phyloP scores from a whole-genome alignment of 1,284 basidiomycete genomes.

The Pseudozyma flocculosa region DNA sequence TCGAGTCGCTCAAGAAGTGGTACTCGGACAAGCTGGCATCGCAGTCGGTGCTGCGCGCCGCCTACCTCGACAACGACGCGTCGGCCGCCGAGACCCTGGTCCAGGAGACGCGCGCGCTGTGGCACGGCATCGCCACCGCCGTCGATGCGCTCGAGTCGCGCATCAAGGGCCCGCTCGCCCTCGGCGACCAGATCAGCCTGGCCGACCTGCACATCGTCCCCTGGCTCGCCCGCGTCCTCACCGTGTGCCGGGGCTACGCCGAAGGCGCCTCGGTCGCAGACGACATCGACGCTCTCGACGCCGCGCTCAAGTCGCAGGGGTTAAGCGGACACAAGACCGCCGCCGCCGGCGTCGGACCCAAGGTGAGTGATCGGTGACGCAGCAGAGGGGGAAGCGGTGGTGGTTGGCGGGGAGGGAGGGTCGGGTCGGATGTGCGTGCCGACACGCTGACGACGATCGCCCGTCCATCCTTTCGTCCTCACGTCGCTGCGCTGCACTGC shows the following conservation, averaged over 20 bases:
- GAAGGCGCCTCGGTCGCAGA: no score
- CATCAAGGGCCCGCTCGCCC: conserved; percentile 70
- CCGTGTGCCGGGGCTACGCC: conserved; percentile 64
- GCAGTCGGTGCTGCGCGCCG: conserved; percentile 56
- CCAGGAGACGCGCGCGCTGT: conserved; percentile 58
- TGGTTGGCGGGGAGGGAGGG: no score
- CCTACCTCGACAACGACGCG: conserved; percentile 49
- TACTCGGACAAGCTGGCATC: conserved; percentile 59
- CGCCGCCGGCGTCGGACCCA: no score
- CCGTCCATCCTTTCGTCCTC: no score
- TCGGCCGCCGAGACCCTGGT: conserved; percentile 52
- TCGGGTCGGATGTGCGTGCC: no score
- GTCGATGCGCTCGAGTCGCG: conserved; percentile 64
- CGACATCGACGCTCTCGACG: conserved; percentile 54
- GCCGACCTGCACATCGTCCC: conserved; percentile 77
- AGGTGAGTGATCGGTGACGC: no score
- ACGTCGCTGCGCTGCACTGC: not conserved
- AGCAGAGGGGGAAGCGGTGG: no score
- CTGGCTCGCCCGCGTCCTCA: conserved; percentile 71
- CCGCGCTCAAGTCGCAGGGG: not conserved
- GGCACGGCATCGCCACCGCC: conserved; percentile 63
- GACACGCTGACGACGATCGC: no score
- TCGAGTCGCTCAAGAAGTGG: conserved; percentile 53
- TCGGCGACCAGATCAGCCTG: conserved; percentile 74
- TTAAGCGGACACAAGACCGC: no score